Percentiles rank a stretch among this genome's conserved stretches.
Conservation (phyloP, 345 rosid species). For the Aquilaria malaccensis region DNA sequence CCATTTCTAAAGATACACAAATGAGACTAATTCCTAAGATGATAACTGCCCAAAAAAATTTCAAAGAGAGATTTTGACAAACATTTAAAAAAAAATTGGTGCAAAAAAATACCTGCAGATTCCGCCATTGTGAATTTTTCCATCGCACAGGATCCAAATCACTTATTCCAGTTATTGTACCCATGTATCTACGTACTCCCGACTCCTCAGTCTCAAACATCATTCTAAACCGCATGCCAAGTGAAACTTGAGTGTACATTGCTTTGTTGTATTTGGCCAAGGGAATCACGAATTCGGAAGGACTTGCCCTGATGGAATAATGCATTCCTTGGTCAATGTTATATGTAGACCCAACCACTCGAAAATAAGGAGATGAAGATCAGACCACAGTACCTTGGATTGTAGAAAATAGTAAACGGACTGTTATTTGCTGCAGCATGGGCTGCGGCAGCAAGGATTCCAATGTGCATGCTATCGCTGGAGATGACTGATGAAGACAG, state of each 20-base stretch:
- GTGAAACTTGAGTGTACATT: constrained; percentile 64
- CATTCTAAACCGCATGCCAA: constrained; percentile 94
- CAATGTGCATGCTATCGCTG: constrained; percentile 99
- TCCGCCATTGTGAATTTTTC: constrained; percentile 97
- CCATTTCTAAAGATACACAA: too few relatives aligned
- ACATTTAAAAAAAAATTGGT: constrained; percentile 9
- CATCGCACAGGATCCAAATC: constrained; percentile 90
- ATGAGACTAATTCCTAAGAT: too few relatives aligned
- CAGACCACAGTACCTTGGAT: constrained; percentile 59
- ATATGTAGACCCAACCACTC: neutral
- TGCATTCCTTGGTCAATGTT: neutral
- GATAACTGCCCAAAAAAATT: too few relatives aligned
- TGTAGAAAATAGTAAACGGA: constrained; percentile 81
- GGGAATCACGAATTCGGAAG: constrained; percentile 94
- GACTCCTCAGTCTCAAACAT: constrained; percentile 98
- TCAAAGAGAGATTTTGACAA: too few relatives aligned
- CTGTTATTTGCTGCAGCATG: constrained; percentile 95
- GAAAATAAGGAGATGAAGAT: neutral
- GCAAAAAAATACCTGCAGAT: constrained; percentile 52
- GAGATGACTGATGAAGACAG: constrained; percentile 93
- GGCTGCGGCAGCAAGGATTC: constrained; percentile 98
- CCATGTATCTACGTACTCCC: constrained; percentile 91
- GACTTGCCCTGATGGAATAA: constrained; percentile 55
- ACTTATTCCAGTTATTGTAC: constrained; percentile 78
- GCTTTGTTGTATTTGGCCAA: constrained; percentile 90